These are phyloP conservation scores for Fusarium sp. DNA, from an alignment of 2,329 filamentous ascomycete genomes.

Conservation along the genomic window DNA sequence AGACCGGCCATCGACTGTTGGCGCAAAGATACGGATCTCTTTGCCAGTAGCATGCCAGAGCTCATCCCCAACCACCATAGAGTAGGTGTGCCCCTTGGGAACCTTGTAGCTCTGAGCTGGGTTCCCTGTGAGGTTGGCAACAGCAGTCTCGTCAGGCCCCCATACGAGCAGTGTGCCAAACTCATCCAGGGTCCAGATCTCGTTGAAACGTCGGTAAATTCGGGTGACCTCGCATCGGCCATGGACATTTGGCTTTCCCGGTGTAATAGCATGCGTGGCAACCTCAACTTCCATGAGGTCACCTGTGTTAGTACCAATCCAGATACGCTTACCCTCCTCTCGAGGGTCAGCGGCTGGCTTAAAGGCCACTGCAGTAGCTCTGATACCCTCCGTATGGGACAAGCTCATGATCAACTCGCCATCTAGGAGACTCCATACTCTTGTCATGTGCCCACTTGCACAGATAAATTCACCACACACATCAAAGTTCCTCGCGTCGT, in stretches of 20 bases:
- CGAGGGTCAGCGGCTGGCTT: constrained; percentile 80
- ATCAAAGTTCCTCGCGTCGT: constrained; percentile 85
- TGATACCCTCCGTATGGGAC: constrained; percentile 83
- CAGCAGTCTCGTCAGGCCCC: constrained; percentile 74
- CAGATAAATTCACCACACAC: constrained; percentile 88
- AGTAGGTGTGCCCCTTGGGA: constrained; percentile 83
- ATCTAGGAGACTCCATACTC: constrained; percentile 84
- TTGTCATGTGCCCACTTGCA: constrained; percentile 84
- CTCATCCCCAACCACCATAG: constrained; percentile 82
- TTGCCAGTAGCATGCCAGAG: constrained; percentile 90
- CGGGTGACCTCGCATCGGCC: constrained; percentile 79
- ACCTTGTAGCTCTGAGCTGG: constrained; percentile 78
- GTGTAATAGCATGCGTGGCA: constrained; percentile 71
- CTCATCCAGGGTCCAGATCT: constrained; percentile 95
- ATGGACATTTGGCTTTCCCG: constrained; percentile 75
- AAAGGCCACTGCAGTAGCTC: constrained; percentile 81
- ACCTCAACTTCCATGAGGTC: constrained; percentile 92
- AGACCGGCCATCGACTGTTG: constrained; percentile 69
- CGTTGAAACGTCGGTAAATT: constrained; percentile 84
- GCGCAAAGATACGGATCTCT: constrained; percentile 83
- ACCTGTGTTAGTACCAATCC: constrained; percentile 88
- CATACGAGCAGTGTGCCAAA: constrained; percentile 86
- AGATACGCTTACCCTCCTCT: constrained; percentile 81
- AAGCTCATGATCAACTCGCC: constrained; percentile 83
- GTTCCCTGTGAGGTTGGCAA: constrained; percentile 75